phyloP scores from a whole-genome alignment of 345 rosid genomes.

The Eucalyptus curtisii region DNA sequence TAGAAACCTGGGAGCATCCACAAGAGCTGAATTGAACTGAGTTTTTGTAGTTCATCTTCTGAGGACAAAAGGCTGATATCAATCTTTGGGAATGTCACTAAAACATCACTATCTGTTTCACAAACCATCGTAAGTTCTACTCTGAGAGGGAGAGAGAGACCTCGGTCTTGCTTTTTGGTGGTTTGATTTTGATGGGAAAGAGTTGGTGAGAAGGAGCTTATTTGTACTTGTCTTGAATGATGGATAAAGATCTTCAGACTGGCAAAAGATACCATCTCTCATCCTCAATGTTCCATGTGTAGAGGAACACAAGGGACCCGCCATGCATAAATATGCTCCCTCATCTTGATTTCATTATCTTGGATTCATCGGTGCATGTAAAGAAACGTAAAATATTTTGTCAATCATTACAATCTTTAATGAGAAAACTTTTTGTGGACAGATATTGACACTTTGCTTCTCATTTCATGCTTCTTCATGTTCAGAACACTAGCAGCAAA shows the following conservation, averaged over 20 bases:
- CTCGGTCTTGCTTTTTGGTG: not conserved
- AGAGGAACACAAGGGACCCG: not conserved
- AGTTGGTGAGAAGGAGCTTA: not conserved
- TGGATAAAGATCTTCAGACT: not conserved
- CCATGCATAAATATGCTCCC: not conserved
- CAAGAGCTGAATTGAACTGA: constrained; percentile 9
- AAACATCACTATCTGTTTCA: not conserved
- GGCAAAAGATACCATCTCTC: not conserved
- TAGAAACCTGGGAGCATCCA: constrained; percentile 35
- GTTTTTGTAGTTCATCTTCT: constrained; percentile 6
- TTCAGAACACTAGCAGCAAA: no score
- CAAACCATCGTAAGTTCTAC: not conserved
- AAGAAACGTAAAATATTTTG: not conserved
- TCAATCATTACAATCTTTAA: not conserved
- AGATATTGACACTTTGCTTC: not conserved
- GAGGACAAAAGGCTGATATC: constrained; percentile 5
- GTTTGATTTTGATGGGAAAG: not conserved
- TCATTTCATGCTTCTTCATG: not conserved
- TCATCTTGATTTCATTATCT: not conserved
- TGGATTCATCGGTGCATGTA: not conserved
- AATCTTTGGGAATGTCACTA: not conserved
- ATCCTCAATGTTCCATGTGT: not conserved
- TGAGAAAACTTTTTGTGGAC: not conserved
- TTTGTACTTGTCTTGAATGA: not conserved
- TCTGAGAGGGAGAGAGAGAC: not conserved